Evolutionary conservation across 768 basidiomycete genomes (phyloP), one percentile per base, ranked within the genome.

Genomic region (Favolaschia claudopus): DNA sequence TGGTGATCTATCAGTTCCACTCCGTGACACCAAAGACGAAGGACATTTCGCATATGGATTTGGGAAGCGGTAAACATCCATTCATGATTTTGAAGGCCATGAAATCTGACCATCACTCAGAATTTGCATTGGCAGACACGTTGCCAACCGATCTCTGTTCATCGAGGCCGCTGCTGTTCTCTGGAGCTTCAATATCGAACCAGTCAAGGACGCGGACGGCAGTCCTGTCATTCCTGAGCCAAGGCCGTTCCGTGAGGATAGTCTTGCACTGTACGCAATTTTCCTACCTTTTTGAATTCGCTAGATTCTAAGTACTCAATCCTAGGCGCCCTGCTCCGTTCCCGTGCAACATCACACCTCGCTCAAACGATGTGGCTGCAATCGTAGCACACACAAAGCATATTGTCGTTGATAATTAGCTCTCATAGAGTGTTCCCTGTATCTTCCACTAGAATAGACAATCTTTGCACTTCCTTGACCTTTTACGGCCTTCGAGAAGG

Each of bases 21-120:
- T 57, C n/a, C 60, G 62, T 3, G 68, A 72, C 28, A 74, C 72
- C 1, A 68, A 71, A 47, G 72, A 70, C 28, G 72, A 72, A 64
- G 69, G 74, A 22, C 75, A 76, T 58, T 42, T 66, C 27, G 65
- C 65, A 2, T 75, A 67, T 42, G 74, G 74, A 14, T 76, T 73
- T 44, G 72, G 76, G 42, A 57, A 72, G 29, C 47, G 73, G 68
- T 63, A 32, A n/a, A n/a, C n/a, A n/a, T n/a, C n/a, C 5, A 52
- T 56, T 46, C 24, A 13, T 46, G 27, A 12, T 44, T 36, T 17
- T 46, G 34, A 24, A 15, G 25, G 27, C 7, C 37, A 15, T 24
- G 38, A 6, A 28, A 32, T 34, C 22, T 56, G 29, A 34, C 24
- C n/a, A 5, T 22, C 24, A 15, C 34, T 33, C 40, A 67, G 66